Base-by-base conservation (phyloP, 306 rosid species). In the Quillaja saponaria region DNA sequence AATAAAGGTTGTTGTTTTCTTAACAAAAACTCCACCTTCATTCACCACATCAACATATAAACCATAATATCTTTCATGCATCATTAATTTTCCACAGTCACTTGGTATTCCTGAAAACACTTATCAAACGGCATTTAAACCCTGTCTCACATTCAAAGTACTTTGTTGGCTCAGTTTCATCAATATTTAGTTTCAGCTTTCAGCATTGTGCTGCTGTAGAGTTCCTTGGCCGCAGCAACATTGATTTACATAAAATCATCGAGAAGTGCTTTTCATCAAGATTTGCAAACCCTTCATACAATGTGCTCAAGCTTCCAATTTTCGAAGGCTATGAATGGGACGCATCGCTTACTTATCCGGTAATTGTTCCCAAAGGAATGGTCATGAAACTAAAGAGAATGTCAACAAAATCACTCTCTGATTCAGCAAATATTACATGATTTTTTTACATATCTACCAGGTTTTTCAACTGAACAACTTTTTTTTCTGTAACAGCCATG, bases 351-450 rank as follows among this genome's bases (percentile, higher is more conserved):
- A 28, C 38, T 5, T 21, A 14, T 52, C 57, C 25, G 6, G 57
- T 37, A 12, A 67, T 48, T 1, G 71, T 47, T n/a, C 71, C 77
- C 2, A 70, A 6, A 12, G 72, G 68, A 13, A 58, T 8, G 0
- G 74, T 47, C 2, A 77, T 38, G 1, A 77, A 40, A 33, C 11
- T 48, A 8, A 71, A 55, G 5, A 61, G 66, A 28, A 67, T 61
- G 6, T 77, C 78, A 0, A 59, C 66, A 0, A 66, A 31, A 8
- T 59, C 69, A 21, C 58, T 71, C 1, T 61, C 57, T 0, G 52
- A 74, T 33, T 71, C 71, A 0, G 74, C 81, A 25, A 46, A 65
- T 0, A 76, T 10, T 10, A 59, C 78, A 13, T 16, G 3, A n/a
- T n/a, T n/a, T 28, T 0, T 7, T 17, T 0, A 10, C 13, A 25